phyloP scores from a whole-genome alignment of 495 filamentous ascomycete genomes.

The Aspergillus ellipticus region DNA sequence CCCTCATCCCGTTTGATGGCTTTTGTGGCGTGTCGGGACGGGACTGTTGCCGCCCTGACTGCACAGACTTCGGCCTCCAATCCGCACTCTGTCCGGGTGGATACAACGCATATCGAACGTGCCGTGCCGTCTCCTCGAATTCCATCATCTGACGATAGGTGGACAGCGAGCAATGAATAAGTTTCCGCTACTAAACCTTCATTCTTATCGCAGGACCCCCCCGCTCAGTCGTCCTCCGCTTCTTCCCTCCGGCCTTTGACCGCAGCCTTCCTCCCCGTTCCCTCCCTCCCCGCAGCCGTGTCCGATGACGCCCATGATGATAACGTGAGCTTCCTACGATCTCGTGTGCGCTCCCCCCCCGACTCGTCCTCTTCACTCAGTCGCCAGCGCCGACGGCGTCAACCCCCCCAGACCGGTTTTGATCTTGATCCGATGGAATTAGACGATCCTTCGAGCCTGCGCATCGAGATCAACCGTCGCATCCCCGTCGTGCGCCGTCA shows the following conservation, averaged over 20 bases:
- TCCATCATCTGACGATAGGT: neutral
- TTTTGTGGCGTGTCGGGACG: neutral
- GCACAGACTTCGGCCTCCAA: neutral
- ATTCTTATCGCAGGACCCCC: slow-evolving; percentile 29
- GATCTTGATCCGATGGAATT: slow-evolving; percentile 41
- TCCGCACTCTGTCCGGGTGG: neutral
- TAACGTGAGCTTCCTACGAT: slow-evolving; percentile 57
- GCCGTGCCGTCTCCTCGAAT: neutral
- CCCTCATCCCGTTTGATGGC: neutral
- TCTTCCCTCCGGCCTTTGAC: slow-evolving; percentile 27
- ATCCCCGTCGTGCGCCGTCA: slow-evolving; percentile 38
- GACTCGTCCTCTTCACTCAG: slow-evolving; percentile 32
- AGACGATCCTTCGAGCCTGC: slow-evolving; percentile 33
- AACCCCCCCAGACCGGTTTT: slow-evolving; percentile 28
- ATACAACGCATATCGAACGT: neutral
- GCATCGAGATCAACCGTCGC: slow-evolving; percentile 41
- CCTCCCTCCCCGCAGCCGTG: slow-evolving; percentile 41
- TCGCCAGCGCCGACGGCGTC: slow-evolving; percentile 35
- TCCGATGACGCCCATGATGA: slow-evolving; percentile 54
- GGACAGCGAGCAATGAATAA: neutral
- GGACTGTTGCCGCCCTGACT: neutral
- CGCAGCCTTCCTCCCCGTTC: slow-evolving; percentile 39
- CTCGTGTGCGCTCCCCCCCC: slow-evolving; percentile 33
- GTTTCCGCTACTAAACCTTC: neutral
- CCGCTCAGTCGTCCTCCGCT: slow-evolving; percentile 26